Base-by-base conservation (phyloP, 2,329 filamentous ascomycete species). In the Cucurbitaria berberidis region DNA sequence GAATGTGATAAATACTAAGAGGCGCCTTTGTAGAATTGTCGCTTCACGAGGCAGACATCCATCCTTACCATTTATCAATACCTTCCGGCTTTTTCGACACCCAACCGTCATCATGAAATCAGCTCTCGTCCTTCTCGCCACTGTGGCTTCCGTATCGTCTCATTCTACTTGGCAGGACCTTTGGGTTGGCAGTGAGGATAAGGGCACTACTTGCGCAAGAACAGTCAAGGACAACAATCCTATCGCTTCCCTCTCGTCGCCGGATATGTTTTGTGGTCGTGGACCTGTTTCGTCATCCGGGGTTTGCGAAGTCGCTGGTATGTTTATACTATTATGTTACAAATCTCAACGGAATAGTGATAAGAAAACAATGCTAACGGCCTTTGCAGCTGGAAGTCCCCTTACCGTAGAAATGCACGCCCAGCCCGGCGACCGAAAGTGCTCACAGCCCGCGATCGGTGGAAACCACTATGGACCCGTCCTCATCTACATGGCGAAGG, bases 151-250 rank as follows among this genome's bases (percentile, higher is more conserved):
- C 32, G 73, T 69, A 50, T 74, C 71, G 19, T 71, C 72, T 15
- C 73, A 75, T 63, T 70, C 73, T 2, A 75, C 73, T 62, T 75
- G 70, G 69, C 73, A 75, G 47, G 39, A 75, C 29, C 59, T 75
- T 3, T 75, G 73, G 73, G 70, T 74, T 50, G 72, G 72, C 29
- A 64, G 53, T 39, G 60, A 58, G 43, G 72, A 75, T 53, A 68
- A 73, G 51, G 62, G 44, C 3, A 60, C 55, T 6, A 67, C 59
- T 8, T 74, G 72, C 49, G 57, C 66, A 8, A 64, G 72, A 18
- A 67, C 61, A 16, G 72, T 74, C 56, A 66, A 66, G 51, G 68
- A 74, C 67, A 74, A 74, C 62, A 70, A 60, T 45, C 72, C 72
- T 6, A 66, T 74, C 42, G 35, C 62, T 13, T 68, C 67, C 29